Evolutionary conservation across 2,329 filamentous ascomycete species (phyloP).

Genomic region (Trichophyton benhamiae): DNA sequence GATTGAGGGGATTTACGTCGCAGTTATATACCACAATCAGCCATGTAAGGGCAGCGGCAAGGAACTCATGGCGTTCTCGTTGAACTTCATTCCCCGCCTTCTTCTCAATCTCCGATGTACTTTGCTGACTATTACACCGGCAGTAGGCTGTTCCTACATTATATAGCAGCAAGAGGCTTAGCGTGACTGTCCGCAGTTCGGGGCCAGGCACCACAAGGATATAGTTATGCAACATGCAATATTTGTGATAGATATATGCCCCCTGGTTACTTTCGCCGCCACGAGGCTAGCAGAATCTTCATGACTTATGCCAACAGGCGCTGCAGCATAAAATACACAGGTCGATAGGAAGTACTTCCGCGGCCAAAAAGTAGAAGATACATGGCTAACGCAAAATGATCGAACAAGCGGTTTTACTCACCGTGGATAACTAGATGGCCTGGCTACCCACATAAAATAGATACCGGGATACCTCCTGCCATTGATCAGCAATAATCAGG

Average conservation of each 20-base stretch:
- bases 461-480: too few relatives aligned
- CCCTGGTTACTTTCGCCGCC: not conserved
- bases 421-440: too few relatives aligned
- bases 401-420: too few relatives aligned
- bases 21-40: not conserved
- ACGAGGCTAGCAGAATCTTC: not conserved
- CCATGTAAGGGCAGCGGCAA: not conserved
- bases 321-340: not conserved
- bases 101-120: not conserved
- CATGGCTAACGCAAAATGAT: not conserved
- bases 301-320: not conserved
- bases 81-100: not conserved
- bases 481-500: too few relatives aligned
- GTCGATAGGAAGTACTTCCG: not conserved
- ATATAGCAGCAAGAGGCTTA: not conserved
- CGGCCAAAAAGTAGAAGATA: not conserved
- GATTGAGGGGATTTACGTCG: not conserved
- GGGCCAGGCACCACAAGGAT: not conserved
- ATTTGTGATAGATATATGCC: not conserved
- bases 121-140: not conserved
- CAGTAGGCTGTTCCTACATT: not conserved
- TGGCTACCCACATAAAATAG: too few relatives aligned
- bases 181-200: not conserved
- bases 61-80: not conserved
- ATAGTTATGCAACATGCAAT: not conserved